Evolutionary conservation across 768 basidiomycete species (phyloP).

Genomic region (Mycena amicta): DNA sequence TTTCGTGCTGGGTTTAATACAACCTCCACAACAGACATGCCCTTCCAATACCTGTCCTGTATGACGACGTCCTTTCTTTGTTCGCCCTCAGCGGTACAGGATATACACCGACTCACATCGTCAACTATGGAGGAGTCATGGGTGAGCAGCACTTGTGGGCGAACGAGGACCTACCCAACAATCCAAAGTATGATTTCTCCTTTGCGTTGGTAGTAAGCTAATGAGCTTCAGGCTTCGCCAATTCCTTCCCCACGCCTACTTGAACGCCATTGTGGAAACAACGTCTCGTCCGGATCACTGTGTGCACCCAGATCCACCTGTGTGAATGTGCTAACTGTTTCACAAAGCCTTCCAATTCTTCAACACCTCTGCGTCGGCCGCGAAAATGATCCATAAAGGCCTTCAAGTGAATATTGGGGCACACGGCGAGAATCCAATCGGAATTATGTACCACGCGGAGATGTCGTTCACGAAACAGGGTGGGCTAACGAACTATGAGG

Average conservation of each 20-base stretch:
- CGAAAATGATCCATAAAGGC: slow-evolving; percentile 69
- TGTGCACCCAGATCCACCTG: slow-evolving; percentile 31
- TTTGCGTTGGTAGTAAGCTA: not conserved
- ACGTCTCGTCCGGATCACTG: slow-evolving; percentile 61
- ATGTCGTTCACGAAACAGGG: slow-evolving; percentile 67
- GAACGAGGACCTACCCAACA: slow-evolving; percentile 61
- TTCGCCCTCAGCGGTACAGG: slow-evolving; percentile 72
- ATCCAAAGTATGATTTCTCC: slow-evolving; percentile 54
- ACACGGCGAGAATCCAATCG: slow-evolving; percentile 73
- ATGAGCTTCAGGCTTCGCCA: slow-evolving; percentile 53
- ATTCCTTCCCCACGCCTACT: slow-evolving; percentile 65
- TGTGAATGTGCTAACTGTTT: slow-evolving; percentile 3
- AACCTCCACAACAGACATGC: too few species aligned
- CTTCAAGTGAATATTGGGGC: slow-evolving; percentile 69
- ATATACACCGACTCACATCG: slow-evolving; percentile 73
- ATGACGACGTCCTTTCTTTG: slow-evolving; percentile 66
- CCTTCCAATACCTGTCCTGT: slow-evolving; percentile 63
- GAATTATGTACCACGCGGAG: slow-evolving; percentile 77
- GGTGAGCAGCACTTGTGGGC: slow-evolving; percentile 77
- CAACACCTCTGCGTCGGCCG: slow-evolving; percentile 69
- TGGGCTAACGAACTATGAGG: slow-evolving; percentile 73
- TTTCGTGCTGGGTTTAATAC: too few species aligned
- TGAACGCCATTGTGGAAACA: slow-evolving; percentile 63
- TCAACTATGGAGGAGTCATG: slow-evolving; percentile 73
- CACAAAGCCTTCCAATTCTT: slow-evolving; percentile 65